These are phyloP conservation scores for Leccinum subgranulosum DNA, from an alignment of 768 basidiomycete species.

Conservation along the genomic window DNA sequence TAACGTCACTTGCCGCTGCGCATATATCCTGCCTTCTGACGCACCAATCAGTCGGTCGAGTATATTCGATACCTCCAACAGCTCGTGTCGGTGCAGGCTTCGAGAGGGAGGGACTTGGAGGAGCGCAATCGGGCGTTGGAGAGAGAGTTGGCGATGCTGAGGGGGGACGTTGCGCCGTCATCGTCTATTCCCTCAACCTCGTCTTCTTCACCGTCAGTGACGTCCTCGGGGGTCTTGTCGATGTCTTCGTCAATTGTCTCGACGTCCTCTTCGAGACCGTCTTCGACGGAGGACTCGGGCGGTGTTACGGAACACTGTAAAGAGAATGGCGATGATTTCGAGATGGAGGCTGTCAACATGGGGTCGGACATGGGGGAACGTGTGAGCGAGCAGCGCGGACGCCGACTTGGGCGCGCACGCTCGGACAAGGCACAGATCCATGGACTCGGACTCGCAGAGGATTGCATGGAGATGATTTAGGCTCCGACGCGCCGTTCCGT, in stretches of 20 bases:
- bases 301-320: neutral
- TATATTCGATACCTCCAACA: constrained; percentile 79
- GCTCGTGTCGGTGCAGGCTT: constrained; percentile 76
- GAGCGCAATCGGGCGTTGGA: constrained; percentile 52
- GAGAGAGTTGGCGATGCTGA: constrained; percentile 25
- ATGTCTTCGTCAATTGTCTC: constrained; percentile 14
- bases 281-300: constrained; percentile 2
- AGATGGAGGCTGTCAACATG: constrained; percentile 15
- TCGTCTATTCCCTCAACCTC: constrained; percentile 14
- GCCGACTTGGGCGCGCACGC: constrained; percentile 16
- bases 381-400: constrained; percentile 14
- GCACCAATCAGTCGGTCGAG: constrained; percentile 39
- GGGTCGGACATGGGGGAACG: constrained; percentile 1
- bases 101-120: constrained; percentile 76
- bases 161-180: constrained; percentile 11
- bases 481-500: neutral
- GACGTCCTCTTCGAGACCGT: constrained; percentile 5
- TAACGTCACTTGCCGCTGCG: constrained; percentile 13
- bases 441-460: constrained; percentile 4
- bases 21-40: constrained; percentile 8
- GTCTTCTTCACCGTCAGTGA: constrained; percentile 18
- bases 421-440: constrained; percentile 12
- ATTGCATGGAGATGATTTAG: constrained; percentile 20
- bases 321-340: constrained; percentile 10
- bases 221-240: constrained; percentile 17